These are phyloP conservation scores for Fremontodendron californicum DNA, from an alignment of 345 rosid species.

Conservation along the genomic window DNA sequence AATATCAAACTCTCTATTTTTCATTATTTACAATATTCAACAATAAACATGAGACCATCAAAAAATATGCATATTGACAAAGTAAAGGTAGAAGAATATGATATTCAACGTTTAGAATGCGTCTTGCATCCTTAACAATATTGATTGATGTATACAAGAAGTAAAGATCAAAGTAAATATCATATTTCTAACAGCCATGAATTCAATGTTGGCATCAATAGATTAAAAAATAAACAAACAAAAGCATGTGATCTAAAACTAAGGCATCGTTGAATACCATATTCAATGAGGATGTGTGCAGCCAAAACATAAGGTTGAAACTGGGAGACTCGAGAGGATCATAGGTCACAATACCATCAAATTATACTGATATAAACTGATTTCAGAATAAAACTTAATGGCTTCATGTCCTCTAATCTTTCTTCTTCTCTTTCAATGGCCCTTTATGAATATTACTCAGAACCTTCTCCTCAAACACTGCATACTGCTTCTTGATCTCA, in stretches of 20 bases:
- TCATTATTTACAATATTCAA: too few species aligned
- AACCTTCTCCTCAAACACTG: conserved; percentile 68
- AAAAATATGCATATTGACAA: too few species aligned
- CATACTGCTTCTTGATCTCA: conserved; percentile 80
- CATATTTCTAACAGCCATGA: background rate
- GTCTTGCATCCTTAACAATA: too few species aligned
- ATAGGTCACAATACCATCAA: background rate
- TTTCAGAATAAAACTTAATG: background rate
- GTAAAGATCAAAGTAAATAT: background rate
- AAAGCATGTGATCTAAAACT: conserved; percentile 7
- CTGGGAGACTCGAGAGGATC: background rate
- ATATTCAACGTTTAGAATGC: too few species aligned
- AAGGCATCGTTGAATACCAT: background rate
- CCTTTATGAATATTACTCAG: conserved; percentile 73
- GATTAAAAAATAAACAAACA: background rate
- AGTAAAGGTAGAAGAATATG: too few species aligned
- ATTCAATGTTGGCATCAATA: background rate
- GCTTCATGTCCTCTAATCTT: conserved; percentile 29
- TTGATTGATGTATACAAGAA: too few species aligned
- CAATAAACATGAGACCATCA: too few species aligned
- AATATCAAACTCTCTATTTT: too few species aligned
- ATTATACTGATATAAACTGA: background rate
- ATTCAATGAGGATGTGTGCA: background rate
- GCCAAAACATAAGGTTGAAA: background rate
- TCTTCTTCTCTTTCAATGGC: conserved; percentile 69